Base-by-base conservation (phyloP, 2,329 filamentous ascomycete species). In the Trichophyton verrucosum region DNA sequence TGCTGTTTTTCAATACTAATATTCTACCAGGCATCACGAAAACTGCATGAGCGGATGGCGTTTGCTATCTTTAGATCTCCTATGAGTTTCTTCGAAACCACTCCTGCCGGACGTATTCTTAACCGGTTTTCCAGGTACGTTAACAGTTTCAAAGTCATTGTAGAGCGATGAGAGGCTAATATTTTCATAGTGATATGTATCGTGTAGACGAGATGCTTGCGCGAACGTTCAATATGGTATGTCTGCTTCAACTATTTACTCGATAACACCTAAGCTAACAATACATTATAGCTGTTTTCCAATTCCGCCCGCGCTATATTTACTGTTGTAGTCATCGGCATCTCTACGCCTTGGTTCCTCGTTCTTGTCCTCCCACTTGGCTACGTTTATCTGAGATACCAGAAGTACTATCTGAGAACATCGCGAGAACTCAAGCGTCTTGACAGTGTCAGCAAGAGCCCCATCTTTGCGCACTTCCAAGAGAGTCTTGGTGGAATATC, bases 11-110 rank as follows among this genome's bases (percentile, higher is more conserved):
- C 20, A 22, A 47, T 53, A 13, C 60, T 64, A 59, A 66, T 63
- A 44, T 67, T 57, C 22, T 55, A 61, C 62, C 33, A 89, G 85
- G 94, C 94, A 58, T 96, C 92, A 20, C 85, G 94, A 64, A 99
- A 97, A 77, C 81, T 99, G 61, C 94, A 99, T 72, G 94, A 97
- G 76, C 83, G 89, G 65, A 97, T 99, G 94, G 92, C 92, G 49
- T 94, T 88, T 68, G 91, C 94, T 17, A 96, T 97, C 68, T 99
- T 99, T 81, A 84, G 94, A 66, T 95, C 91, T 42, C 95, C 94
- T 60, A 99, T 99, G 94, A 94, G 86, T 68, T 99, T 99, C 77
- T 99, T 99, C 68, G 95, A 99, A 73, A 96, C 91, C 0, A 99
- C 94, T 1, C 94, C 94, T 2, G 87, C 91, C 64, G 94, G 94